A percentile compares a stretch with the other conserved stretches of the same genome.
Evolutionary conservation across 768 basidiomycete species (phyloP).

Genomic region (Boletus rubescentipes): DNA sequence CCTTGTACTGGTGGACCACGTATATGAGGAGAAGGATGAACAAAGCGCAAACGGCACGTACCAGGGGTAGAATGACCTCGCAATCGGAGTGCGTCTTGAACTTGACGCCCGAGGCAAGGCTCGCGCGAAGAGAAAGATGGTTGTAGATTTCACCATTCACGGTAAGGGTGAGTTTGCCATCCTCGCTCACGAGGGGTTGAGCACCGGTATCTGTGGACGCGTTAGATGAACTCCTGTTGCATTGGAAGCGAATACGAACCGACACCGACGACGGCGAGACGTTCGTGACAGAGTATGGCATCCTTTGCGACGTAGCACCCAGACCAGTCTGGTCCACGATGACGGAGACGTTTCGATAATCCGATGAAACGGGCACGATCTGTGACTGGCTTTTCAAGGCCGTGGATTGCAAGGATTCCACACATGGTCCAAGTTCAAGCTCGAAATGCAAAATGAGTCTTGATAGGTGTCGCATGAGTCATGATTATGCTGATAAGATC

Average conservation of each 20-base stretch:
- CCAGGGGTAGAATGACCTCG: conserved; percentile 93
- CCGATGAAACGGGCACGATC: conserved; percentile 78
- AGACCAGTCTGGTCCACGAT: conserved; percentile 98
- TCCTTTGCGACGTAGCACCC: conserved; percentile 88
- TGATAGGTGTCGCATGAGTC: neutral
- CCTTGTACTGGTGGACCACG: conserved; percentile 62
- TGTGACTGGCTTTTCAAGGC: conserved; percentile 64
- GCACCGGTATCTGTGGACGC: conserved; percentile 81
- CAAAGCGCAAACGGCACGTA: conserved; percentile 30
- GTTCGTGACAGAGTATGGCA: conserved; percentile 87
- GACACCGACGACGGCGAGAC: conserved; percentile 96
- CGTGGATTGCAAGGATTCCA: conserved; percentile 87
- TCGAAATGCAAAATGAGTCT: neutral
- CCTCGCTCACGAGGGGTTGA: conserved; percentile 87
- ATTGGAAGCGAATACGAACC: conserved; percentile 50
- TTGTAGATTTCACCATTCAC: conserved; percentile 99
- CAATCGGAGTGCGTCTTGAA: conserved; percentile 99
- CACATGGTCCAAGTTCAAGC: conserved; percentile 58
- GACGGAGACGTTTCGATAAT: conserved; percentile 85
- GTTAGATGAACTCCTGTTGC: neutral
- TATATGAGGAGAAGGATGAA: neutral
- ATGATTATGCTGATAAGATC: neutral
- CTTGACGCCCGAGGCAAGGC: conserved; percentile 59
- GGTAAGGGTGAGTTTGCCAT: conserved; percentile 78
- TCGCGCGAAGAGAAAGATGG: conserved; percentile 76